Conservation (phyloP, 345 rosid species). For the Fremontodendron californicum region DNA sequence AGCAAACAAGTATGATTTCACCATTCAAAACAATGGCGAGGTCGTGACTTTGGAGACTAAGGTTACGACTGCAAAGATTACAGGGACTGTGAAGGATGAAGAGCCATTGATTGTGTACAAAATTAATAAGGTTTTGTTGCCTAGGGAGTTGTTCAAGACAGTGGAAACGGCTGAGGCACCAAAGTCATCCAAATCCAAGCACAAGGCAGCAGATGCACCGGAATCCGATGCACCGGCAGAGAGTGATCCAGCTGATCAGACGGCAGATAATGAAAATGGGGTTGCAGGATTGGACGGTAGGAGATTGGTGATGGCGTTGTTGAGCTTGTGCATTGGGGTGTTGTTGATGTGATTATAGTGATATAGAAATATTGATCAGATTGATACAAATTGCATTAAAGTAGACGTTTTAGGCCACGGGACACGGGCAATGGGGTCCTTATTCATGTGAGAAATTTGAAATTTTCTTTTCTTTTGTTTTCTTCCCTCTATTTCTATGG, state of each 20-base stretch:
- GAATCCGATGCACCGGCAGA: constrained; percentile 57
- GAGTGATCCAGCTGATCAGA: constrained; percentile 33
- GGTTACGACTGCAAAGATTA: constrained; percentile 54
- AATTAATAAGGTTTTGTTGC: constrained; percentile 68
- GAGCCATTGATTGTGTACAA: constrained; percentile 76
- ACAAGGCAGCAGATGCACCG: constrained; percentile 33
- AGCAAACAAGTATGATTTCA: constrained; percentile 65
- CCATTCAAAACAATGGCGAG: constrained; percentile 76
- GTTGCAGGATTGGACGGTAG: constrained; percentile 34
- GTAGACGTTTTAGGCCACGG: not conserved
- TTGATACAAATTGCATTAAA: not conserved
- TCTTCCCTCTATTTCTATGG: not conserved
- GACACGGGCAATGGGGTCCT: not conserved
- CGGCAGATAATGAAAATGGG: constrained; percentile 55
- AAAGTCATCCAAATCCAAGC: constrained; percentile 10
- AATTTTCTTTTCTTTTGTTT: not conserved
- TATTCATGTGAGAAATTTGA: constrained; percentile 5
- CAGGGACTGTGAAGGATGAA: constrained; percentile 63
- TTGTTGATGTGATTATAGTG: constrained; percentile 27
- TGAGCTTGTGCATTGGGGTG: constrained; percentile 46
- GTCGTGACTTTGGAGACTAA: constrained; percentile 69
- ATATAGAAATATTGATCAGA: not conserved
- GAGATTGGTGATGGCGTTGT: constrained; percentile 28
- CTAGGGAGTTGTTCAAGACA: constrained; percentile 70
- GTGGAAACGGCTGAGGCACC: constrained; percentile 32